Evolutionary conservation across 2,329 filamentous ascomycete genomes (phyloP), one percentile per base, ranked within the genome.

Genomic region (Verticillium albo-atrum): DNA sequence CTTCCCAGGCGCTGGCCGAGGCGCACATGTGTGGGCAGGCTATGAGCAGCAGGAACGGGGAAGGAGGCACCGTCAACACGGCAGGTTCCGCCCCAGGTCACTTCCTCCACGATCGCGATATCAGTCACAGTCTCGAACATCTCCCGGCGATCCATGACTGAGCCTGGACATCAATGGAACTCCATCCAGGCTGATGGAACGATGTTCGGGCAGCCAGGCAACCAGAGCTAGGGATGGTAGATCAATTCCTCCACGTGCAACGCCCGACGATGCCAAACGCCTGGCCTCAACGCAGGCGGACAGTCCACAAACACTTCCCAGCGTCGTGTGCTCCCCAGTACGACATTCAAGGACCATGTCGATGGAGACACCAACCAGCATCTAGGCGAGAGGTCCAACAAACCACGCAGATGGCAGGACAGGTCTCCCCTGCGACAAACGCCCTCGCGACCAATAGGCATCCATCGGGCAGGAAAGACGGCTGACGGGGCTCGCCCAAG

Each of bases 401-500:
- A 23, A 54, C n/a, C 27, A 23, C n/a, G 27, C 52, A 35, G 5
- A 12, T 6, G 4, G 26, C 34, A 56, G n/a, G 35, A 30, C 47
- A 27, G 54, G 54, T 15, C 26, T 23, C 35, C 54, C 35, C 54
- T 56, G 54, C 35, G 26, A 25, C 9, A 50, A 26, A 4, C 4
- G 20, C 34, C 25, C 23, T 56, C 9, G 6, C 54, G 15, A n/a
- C 23, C n/a, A 47, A 26, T 47, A 56, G 54, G 54, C 54, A 47
- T 17, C 26, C 35, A 37, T 56, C 35, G 54, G 54, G 54, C 54
- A 56, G 54, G 54, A 56, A 56, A 54, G 27, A 54, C n/a, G 52
- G 14, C 52, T 28, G 30, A 17, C 27, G n/a, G 27, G 52, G 9
- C 20, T 32, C 27, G 27, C 34, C 34, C 35, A 56, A 56, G 54